phyloP scores from a whole-genome alignment of 257 asterid genomes.

The Solanum etuberosum region DNA sequence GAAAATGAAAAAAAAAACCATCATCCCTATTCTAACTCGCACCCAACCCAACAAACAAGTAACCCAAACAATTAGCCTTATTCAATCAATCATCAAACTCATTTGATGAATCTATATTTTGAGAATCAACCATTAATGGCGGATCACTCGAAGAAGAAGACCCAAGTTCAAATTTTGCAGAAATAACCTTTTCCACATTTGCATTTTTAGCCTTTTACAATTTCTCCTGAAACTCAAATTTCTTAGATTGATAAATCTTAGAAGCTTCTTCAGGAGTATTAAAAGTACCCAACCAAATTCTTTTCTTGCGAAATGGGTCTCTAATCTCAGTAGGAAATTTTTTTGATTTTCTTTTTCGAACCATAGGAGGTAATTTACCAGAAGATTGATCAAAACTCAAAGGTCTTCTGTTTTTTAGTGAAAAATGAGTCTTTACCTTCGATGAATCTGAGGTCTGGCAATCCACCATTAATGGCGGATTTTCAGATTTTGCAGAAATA shows the following conservation, averaged over 20 bases:
- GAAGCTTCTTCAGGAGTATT: not conserved
- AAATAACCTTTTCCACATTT: not conserved
- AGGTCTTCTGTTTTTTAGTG: not conserved
- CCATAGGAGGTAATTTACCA: not conserved
- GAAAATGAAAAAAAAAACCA: too few relatives aligned
- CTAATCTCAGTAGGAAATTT: not conserved
- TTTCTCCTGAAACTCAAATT: constrained; percentile 5
- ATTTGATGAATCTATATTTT: not conserved
- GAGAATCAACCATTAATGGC: not conserved
- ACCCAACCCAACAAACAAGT: too few relatives aligned
- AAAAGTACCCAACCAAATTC: not conserved
- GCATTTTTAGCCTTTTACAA: not conserved
- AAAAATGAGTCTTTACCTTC: not conserved
- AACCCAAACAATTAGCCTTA: not conserved
- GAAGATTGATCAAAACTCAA: not conserved
- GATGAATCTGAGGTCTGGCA: not conserved
- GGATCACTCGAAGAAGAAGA: not conserved
- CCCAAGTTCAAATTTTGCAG: not conserved
- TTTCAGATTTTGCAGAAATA: not conserved
- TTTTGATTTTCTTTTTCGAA: not conserved
- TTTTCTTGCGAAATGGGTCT: not conserved
- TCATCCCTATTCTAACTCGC: too few relatives aligned
- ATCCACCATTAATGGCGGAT: not conserved
- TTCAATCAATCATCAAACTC: not conserved
- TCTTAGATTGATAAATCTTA: not conserved